Percentiles rank a stretch among this genome's conserved stretches.
phyloP scores from a whole-genome alignment of 192 early-diverging fungal genomes.

The Coemansia furcata region DNA sequence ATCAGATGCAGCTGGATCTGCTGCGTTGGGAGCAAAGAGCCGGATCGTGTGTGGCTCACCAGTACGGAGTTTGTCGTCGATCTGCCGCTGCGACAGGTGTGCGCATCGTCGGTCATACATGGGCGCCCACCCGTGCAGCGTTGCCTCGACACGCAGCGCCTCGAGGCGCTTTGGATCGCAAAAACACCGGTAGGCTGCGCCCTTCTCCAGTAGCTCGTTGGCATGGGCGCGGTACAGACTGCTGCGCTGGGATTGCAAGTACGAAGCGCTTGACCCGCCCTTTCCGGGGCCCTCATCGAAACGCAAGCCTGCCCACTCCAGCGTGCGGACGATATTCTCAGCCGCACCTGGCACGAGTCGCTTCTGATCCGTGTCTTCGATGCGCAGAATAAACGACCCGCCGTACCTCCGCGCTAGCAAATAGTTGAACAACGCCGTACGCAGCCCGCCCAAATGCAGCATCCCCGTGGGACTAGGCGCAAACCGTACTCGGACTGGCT shows the following conservation, averaged over 20 bases:
- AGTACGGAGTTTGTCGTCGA: slow-evolving; percentile 58
- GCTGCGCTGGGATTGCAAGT: slow-evolving; percentile 78
- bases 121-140: slow-evolving; percentile 56
- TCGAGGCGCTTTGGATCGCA: slow-evolving; percentile 72
- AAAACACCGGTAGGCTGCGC: slow-evolving; percentile 87
- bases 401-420: slow-evolving; percentile 71
- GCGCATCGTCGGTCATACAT: slow-evolving; percentile 83
- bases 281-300: slow-evolving; percentile 77
- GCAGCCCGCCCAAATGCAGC: slow-evolving; percentile 88
- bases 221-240: slow-evolving; percentile 70
- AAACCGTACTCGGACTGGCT: slow-evolving; percentile 76
- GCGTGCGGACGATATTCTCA: slow-evolving; percentile 60
- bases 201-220: slow-evolving; percentile 61
- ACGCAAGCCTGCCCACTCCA: slow-evolving; percentile 74
- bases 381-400: slow-evolving; percentile 80
- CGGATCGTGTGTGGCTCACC: slow-evolving; percentile 68
- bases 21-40: slow-evolving; percentile 54
- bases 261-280: slow-evolving; percentile 58
- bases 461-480: slow-evolving; percentile 93
- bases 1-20: slow-evolving; percentile 55
- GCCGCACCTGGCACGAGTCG: slow-evolving; percentile 71
- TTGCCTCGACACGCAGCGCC: slow-evolving; percentile 54
- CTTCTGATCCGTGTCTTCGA: slow-evolving; percentile 92
- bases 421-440: slow-evolving; percentile 92
- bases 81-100: slow-evolving; percentile 62